Conservation (phyloP, 148 eudicot species). For the Oxyria digyna region DNA sequence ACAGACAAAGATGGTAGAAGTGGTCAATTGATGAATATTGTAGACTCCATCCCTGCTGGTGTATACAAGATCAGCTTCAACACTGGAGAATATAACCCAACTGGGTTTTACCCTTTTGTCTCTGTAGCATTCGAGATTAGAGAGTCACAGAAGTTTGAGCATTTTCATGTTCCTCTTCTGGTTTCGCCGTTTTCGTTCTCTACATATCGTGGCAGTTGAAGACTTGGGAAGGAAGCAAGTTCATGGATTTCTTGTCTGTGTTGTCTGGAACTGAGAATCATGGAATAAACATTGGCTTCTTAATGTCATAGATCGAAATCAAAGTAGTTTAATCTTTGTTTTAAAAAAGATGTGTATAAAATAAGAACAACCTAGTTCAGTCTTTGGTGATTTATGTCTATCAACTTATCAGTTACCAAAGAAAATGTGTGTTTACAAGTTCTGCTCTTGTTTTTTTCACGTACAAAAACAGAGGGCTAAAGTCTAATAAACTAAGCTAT, state of each 20-base stretch:
- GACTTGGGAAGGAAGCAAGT: not conserved
- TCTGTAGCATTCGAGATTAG: conserved; percentile 70
- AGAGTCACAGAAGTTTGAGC: conserved; percentile 74
- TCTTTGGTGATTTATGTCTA: no score
- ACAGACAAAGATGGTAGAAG: conserved; percentile 87
- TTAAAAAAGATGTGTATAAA: no score
- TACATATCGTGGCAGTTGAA: conserved; percentile 86
- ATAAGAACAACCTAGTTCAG: no score
- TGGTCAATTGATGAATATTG: conserved; percentile 59
- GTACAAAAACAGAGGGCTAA: no score
- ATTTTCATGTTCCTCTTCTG: conserved; percentile 90
- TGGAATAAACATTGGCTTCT: not conserved
- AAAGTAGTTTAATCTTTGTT: no score
- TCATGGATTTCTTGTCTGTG: not conserved
- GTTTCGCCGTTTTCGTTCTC: conserved; percentile 85
- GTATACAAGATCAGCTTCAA: conserved; percentile 72
- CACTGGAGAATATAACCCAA: conserved; percentile 55
- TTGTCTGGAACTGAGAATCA: not conserved
- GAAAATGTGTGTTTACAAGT: no score
- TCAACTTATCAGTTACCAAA: no score
- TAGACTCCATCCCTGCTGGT: conserved; percentile 61
- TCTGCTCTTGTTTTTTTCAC: no score
- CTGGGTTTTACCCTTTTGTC: conserved; percentile 74
- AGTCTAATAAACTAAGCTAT: no score
- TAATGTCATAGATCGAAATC: no score